Base-by-base conservation (phyloP, 108 stramenopile genomes). In the Aureococcus anophagefferens region DNA sequence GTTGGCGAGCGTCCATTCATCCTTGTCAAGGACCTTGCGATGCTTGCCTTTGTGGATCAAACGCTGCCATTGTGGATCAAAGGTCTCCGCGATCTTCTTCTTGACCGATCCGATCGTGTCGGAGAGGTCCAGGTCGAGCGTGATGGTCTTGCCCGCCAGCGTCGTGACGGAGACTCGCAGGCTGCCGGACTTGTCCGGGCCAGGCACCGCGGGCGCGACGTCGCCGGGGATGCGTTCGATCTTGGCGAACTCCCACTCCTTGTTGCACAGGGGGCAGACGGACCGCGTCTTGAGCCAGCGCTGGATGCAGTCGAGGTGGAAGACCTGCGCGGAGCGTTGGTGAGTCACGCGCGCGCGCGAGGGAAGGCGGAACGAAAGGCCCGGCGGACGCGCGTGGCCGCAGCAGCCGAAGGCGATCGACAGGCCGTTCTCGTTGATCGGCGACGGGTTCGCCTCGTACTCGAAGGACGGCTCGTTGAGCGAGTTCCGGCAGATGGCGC, bases 161-260 rank as follows among this genome's bases (percentile, higher is more conserved):
- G 81, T 81, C 76, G 80, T 84, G 69, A 73, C 62, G 16, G 30
- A 62, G 73, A 64, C 71, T 77, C 18, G 18, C 14, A 51, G 17
- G 17, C 46, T 17, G 46, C 18, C 46, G 46, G 18, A 51, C n/a
- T n/a, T n/a, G n/a, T n/a, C n/a, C n/a, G n/a, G n/a, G n/a, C n/a
- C n/a, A n/a, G n/a, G n/a, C 37, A 11, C 37, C 69, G 81, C 85
- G 68, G 86, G 63, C 69, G 84, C 81, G 63, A 90, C 92, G 76
- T 92, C 91, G 29, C 93, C 91, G 16, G 91, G 93, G 83, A 94
- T 94, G 63, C 93, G 85, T 80, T 99, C 96, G 78, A 99, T 99
- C 82, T 99, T 99, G 63, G 94, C 88, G 81, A 95, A 96, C 70
- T 99, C 98, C 98, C 98, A 99, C 89, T 97, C 96, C 88, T 95